These are phyloP conservation scores for Epichloe coenophiala DNA, from an alignment of 2,329 filamentous ascomycete genomes.

Conservation along the genomic window DNA sequence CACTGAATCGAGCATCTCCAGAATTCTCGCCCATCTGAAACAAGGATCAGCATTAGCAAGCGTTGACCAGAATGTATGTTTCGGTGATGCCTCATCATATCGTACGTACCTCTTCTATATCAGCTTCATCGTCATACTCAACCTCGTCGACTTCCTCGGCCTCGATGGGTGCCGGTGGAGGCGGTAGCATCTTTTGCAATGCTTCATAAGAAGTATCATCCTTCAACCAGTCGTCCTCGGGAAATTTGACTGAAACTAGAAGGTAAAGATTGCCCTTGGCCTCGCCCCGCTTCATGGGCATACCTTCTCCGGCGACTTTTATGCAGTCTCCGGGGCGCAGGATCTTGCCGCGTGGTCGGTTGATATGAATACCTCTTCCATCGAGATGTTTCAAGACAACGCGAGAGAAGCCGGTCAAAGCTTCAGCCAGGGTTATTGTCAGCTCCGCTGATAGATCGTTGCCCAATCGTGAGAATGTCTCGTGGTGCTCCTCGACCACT, in stretches of 20 bases:
- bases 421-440: conserved; percentile 68
- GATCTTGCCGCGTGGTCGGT: conserved; percentile 68
- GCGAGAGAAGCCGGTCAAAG: conserved; percentile 77
- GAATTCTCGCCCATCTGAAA: conserved; percentile 56
- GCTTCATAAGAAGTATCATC: conserved; percentile 57
- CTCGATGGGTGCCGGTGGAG: conserved; percentile 44
- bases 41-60: conserved; percentile 12
- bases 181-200: conserved; percentile 61
- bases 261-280: conserved; percentile 77
- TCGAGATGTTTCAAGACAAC: conserved; percentile 88
- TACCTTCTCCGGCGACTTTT: conserved; percentile 79
- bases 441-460: conserved; percentile 74
- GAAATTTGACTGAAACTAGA: conserved; percentile 75
- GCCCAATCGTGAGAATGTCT: conserved; percentile 69
- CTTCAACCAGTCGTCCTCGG: conserved; percentile 70
- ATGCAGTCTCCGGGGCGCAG: conserved; percentile 73
- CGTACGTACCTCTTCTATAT: conserved; percentile 58
- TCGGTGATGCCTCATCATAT: neutral
- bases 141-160: conserved; percentile 77
- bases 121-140: conserved; percentile 67
- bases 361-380: conserved; percentile 74
- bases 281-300: conserved; percentile 84
- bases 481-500: conserved; percentile 68
- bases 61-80: no score
- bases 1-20: conserved; percentile 51